These are phyloP conservation scores for Erythrophleum fordii DNA, from an alignment of 306 rosid species.

Conservation along the genomic window DNA sequence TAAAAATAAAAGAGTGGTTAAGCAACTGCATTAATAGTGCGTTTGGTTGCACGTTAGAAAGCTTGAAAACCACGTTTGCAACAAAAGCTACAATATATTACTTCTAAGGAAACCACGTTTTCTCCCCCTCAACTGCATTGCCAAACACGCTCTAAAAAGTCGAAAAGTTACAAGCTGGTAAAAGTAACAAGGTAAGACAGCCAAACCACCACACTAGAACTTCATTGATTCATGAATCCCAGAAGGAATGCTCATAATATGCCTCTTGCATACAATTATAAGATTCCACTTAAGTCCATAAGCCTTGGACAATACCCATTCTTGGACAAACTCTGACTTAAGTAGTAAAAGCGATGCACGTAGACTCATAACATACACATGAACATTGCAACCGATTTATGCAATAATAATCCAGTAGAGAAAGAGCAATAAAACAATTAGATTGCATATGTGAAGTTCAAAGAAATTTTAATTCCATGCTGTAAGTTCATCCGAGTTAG, in stretches of 20 bases:
- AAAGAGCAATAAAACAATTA: constrained; percentile 4
- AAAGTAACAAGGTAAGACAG: neutral
- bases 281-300: neutral
- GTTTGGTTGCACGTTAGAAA: too few species aligned
- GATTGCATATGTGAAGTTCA: neutral
- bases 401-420: constrained; percentile 4
- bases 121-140: neutral
- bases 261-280: neutral
- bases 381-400: neutral
- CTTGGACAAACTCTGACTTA: neutral
- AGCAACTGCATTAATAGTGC: neutral
- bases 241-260: neutral
- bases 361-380: neutral
- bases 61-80: too few species aligned
- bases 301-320: neutral
- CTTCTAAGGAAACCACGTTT: too few species aligned
- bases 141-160: too few species aligned
- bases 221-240: neutral
- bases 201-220: neutral
- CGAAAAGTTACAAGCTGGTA: neutral
- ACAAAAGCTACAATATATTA: too few species aligned
- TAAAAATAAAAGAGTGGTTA: neutral
- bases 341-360: neutral
- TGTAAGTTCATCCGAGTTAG: neutral
- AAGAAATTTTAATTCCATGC: neutral